phyloP scores from a whole-genome alignment of 768 basidiomycete species.

The Mycena alexandri region DNA sequence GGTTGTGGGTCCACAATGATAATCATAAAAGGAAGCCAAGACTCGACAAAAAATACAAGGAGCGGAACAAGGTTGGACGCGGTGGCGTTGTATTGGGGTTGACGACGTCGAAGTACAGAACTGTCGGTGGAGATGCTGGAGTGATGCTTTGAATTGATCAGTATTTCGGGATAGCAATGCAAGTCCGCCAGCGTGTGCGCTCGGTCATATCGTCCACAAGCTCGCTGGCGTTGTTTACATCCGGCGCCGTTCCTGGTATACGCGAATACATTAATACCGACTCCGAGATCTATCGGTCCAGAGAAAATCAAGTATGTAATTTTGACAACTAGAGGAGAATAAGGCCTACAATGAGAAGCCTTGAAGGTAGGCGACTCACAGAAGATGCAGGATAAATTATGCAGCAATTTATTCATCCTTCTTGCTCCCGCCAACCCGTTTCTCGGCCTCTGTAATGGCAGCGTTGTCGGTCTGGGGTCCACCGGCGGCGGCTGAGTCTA shows the following conservation, averaged over 20 bases:
- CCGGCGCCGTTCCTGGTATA: conserved; percentile 16
- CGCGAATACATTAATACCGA: conserved; percentile 27
- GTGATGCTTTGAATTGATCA: neutral
- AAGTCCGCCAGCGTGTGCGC: neutral
- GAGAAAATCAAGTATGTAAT: conserved; percentile 34
- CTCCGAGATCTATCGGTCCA: conserved; percentile 32
- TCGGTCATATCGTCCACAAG: neutral
- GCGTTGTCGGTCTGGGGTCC: conserved; percentile 91
- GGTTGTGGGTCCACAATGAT: conserved; percentile 30
- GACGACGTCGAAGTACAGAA: neutral
- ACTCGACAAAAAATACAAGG: conserved; percentile 5
- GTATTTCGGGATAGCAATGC: neutral
- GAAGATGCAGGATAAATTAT: conserved; percentile 26
- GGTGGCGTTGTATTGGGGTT: conserved; percentile 13
- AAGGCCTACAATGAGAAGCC: neutral
- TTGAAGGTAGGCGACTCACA: conserved; percentile 10
- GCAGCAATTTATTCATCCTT: conserved; percentile 73
- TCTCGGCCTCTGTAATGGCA: conserved; percentile 90
- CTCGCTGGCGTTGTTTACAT: neutral
- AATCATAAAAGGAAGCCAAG: conserved; percentile 18
- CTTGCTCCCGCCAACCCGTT: conserved; percentile 76
- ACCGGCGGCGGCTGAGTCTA: conserved; percentile 53
- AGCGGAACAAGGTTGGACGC: conserved; percentile 7
- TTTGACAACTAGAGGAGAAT: conserved; percentile 24
- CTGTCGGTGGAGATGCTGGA: conserved; percentile 6